Conservation (phyloP, 1,284 basidiomycete species). For the Cryptococcus neoformans region DNA sequence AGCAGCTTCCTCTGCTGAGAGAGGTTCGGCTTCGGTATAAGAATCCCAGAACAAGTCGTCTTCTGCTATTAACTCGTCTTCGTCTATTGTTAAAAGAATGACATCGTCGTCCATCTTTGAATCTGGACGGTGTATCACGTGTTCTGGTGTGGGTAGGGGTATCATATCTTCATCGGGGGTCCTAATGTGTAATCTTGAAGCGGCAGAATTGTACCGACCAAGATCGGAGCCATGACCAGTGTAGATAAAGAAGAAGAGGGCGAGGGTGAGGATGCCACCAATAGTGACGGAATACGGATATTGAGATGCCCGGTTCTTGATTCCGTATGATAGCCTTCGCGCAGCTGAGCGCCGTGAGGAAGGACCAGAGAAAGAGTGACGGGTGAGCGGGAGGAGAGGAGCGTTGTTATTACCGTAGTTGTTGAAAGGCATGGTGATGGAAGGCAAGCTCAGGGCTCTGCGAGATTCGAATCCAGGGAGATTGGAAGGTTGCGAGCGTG, state of each 20-base stretch:
- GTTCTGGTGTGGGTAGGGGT: not conserved
- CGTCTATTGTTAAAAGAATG: constrained; percentile 21
- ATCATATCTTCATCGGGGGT: not conserved
- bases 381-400: constrained; percentile 7
- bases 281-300: constrained; percentile 21
- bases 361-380: not conserved
- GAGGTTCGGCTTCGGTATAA: constrained; percentile 26
- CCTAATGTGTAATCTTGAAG: not conserved
- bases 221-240: constrained; percentile 2
- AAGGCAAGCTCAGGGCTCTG: not conserved
- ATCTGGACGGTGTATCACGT: constrained; percentile 4
- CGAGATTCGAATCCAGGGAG: not conserved
- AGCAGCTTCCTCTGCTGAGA: constrained; percentile 20
- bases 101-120: constrained; percentile 19
- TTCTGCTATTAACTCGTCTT: constrained; percentile 41
- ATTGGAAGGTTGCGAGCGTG: too few relatives aligned
- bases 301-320: constrained; percentile 22
- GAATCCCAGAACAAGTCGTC: constrained; percentile 37
- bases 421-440: not conserved
- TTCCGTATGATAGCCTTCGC: constrained; percentile 26
- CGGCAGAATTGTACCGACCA: not conserved
- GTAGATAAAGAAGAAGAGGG: constrained; percentile 19
- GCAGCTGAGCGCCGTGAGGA: constrained; percentile 9
- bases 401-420: not conserved
- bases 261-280: constrained; percentile 18